Conservation (phyloP, 2,329 filamentous ascomycete species). For the Paracamarosporium sp. region DNA sequence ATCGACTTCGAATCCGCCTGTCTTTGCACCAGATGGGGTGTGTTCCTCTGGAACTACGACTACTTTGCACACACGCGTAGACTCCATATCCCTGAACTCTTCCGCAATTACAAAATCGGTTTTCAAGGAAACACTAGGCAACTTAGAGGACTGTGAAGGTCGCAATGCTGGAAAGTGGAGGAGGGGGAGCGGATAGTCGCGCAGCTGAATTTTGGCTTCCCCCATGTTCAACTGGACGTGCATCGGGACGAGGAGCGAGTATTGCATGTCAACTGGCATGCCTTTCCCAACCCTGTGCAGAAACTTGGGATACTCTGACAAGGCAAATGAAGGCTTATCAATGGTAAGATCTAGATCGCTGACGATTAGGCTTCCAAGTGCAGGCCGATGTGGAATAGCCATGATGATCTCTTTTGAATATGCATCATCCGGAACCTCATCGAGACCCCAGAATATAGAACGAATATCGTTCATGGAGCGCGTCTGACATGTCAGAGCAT, state of each 20-base stretch:
- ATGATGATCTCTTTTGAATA: constrained; percentile 86
- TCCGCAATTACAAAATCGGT: constrained; percentile 96
- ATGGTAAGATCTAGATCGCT: constrained; percentile 84
- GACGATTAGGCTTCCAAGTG: constrained; percentile 79
- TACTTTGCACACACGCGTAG: constrained; percentile 79
- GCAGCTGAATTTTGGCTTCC: constrained; percentile 82
- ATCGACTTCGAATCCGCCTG: constrained; percentile 79
- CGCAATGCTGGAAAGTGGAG: constrained; percentile 88
- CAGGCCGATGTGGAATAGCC: constrained; percentile 82
- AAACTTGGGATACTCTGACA: constrained; percentile 82
- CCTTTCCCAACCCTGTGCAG: constrained; percentile 93
- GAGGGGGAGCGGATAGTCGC: constrained; percentile 92
- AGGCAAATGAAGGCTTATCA: constrained; percentile 91
- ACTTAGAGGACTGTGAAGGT: constrained; percentile 76
- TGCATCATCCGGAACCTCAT: constrained; percentile 80
- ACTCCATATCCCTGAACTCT: constrained; percentile 83
- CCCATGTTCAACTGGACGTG: constrained; percentile 88
- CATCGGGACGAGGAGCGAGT: constrained; percentile 88
- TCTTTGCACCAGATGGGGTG: constrained; percentile 60
- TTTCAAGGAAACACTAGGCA: constrained; percentile 82
- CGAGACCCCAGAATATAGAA: constrained; percentile 79
- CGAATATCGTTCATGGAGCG: constrained; percentile 80
- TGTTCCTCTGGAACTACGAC: constrained; percentile 79
- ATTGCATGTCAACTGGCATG: constrained; percentile 90
- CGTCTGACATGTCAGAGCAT: constrained; percentile 71